Conservation (phyloP, 1,284 basidiomycete genomes). For the Naganishia liquefaciens region DNA sequence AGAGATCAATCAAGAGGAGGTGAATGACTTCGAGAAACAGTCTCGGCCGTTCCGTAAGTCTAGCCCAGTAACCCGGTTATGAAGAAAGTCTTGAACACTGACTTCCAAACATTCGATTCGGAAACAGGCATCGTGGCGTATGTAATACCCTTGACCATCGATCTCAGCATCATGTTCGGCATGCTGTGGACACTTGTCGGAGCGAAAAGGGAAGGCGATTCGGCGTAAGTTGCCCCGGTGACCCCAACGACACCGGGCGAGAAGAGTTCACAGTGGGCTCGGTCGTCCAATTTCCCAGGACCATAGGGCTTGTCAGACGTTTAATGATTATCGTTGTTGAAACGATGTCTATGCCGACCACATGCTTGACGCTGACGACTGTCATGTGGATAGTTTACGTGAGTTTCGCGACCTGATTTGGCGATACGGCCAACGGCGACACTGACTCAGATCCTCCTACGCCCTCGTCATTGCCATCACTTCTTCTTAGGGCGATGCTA, state of each 20-base stretch:
- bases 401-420: neutral
- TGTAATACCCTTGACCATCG: conserved; percentile 6
- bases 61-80: neutral
- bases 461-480: too few species aligned
- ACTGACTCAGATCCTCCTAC: too few species aligned
- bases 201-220: conserved; percentile 11
- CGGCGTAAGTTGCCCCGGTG: neutral
- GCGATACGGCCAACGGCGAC: neutral
- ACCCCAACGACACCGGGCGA: too few species aligned
- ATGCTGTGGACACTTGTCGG: conserved; percentile 8
- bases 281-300: neutral
- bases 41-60: conserved; percentile 14
- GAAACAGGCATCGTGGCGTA: conserved; percentile 13
- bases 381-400: conserved; percentile 17
- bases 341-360: conserved; percentile 20
- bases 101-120: too few species aligned
- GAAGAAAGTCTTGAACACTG: too few species aligned
- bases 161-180: conserved; percentile 22
- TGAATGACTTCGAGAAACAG: conserved; percentile 9
- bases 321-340: conserved; percentile 10
- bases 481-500: conserved; percentile 13
- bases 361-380: conserved; percentile 17
- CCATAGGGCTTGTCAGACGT: conserved; percentile 10
- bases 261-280: neutral
- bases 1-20: conserved; percentile 5